These are phyloP conservation scores for Cytospora schulzeri DNA, from an alignment of 2,329 filamentous ascomycete genomes.

Conservation along the genomic window DNA sequence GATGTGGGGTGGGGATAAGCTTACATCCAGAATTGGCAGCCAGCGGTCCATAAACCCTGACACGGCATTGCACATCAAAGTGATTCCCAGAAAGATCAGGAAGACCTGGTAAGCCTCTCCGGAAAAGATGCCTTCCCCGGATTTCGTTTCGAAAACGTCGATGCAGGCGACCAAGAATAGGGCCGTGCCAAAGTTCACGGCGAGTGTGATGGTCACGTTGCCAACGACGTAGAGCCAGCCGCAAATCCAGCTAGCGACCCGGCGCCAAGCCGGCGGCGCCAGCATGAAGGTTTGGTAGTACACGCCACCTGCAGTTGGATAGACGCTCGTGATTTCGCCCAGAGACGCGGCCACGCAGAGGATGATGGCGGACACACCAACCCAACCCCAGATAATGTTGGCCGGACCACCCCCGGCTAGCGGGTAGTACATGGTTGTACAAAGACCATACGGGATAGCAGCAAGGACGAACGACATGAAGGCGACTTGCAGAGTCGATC, in stretches of 20 bases:
- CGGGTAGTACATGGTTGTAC: slow-evolving; percentile 70
- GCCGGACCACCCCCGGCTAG: slow-evolving; percentile 67
- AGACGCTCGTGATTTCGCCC: slow-evolving; percentile 74
- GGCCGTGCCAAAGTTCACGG: slow-evolving; percentile 79
- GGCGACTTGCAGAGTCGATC: slow-evolving; percentile 69
- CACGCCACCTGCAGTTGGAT: slow-evolving; percentile 75
- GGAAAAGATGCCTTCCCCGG: slow-evolving; percentile 47
- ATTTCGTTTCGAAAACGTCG: slow-evolving; percentile 54
- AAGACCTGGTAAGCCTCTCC: slow-evolving; percentile 66
- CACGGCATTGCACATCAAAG: slow-evolving; percentile 64
- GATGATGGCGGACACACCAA: slow-evolving; percentile 68
- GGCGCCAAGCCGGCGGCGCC: slow-evolving; percentile 60
- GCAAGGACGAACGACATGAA: slow-evolving; percentile 79
- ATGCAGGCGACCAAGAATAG: slow-evolving; percentile 61
- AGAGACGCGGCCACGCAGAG: slow-evolving; percentile 71
- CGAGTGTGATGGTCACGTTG: slow-evolving; percentile 80
- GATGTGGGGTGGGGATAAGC: slow-evolving; percentile 35
- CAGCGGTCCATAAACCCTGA: slow-evolving; percentile 69
- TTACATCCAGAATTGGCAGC: slow-evolving; percentile 70
- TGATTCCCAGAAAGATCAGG: slow-evolving; percentile 71
- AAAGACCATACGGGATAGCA: slow-evolving; percentile 72
- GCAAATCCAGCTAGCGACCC: slow-evolving; percentile 68
- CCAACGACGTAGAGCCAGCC: slow-evolving; percentile 78
- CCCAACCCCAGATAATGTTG: slow-evolving; percentile 74
- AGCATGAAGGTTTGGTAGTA: slow-evolving; percentile 82